These are phyloP conservation scores for Chaetomiaceae sp. DNA, from an alignment of 2,329 filamentous ascomycete genomes.

Conservation along the genomic window DNA sequence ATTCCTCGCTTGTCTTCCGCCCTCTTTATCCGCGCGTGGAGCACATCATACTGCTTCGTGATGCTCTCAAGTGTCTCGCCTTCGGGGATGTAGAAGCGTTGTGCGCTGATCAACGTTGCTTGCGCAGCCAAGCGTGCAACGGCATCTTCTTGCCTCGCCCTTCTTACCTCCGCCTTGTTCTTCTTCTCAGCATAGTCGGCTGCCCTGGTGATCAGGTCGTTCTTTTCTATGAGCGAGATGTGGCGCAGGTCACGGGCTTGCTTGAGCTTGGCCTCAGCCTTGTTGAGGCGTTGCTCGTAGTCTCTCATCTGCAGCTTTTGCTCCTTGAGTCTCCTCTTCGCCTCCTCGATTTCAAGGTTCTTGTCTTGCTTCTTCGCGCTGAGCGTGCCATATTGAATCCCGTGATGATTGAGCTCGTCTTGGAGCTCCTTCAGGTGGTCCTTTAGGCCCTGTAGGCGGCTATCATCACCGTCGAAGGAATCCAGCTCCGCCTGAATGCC, in stretches of 20 bases:
- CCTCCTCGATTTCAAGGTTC: slow-evolving; percentile 37
- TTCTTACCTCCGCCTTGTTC: slow-evolving; percentile 39
- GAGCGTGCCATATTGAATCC: slow-evolving; percentile 50
- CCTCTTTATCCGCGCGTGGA: slow-evolving; percentile 53
- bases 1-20: slow-evolving; percentile 55
- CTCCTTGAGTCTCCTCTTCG: slow-evolving; percentile 31
- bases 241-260: slow-evolving; percentile 43
- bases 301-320: slow-evolving; percentile 31
- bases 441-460: slow-evolving; percentile 54
- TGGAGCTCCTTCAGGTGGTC: slow-evolving; percentile 49
- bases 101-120: slow-evolving; percentile 47
- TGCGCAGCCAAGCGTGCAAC: slow-evolving; percentile 50
- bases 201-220: slow-evolving; percentile 19
- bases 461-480: slow-evolving; percentile 61
- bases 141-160: slow-evolving; percentile 38
- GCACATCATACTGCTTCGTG: slow-evolving; percentile 46
- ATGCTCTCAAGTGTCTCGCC: slow-evolving; percentile 57
- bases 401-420: slow-evolving; percentile 40
- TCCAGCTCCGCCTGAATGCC: slow-evolving; percentile 55
- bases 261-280: slow-evolving; percentile 49
- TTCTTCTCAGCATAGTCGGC: slow-evolving; percentile 31
- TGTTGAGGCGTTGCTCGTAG: slow-evolving; percentile 44
- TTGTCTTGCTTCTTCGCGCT: slow-evolving; percentile 43
- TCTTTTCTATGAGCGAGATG: slow-evolving; percentile 45
- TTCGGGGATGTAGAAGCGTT: slow-evolving; percentile 56